A percentile compares a stretch with the other conserved stretches of the same genome.
These are phyloP conservation scores for Erodium maritimum DNA, from an alignment of 345 rosid genomes.

Conservation along the genomic window DNA sequence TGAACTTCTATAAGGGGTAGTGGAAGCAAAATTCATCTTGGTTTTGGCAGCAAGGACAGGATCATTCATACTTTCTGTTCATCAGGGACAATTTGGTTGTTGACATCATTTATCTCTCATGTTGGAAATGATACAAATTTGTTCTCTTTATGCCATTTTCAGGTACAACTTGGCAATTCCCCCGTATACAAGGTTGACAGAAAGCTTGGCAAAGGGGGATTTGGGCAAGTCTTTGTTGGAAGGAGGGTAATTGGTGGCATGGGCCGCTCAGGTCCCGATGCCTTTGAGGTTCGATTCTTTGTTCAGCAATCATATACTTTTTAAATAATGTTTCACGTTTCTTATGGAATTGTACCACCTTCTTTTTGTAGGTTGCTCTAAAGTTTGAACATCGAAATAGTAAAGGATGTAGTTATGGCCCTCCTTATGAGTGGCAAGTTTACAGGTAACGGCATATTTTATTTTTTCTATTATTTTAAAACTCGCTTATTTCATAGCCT, in stretches of 20 bases:
- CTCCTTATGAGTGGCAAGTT: conserved; percentile 64
- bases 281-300: conserved; percentile 23
- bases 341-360: conserved; percentile 4
- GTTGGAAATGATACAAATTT: not conserved
- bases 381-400: conserved; percentile 51
- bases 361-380: conserved; percentile 47
- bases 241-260: conserved; percentile 31
- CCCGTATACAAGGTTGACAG: conserved; percentile 45
- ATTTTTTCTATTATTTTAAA: conserved; percentile 2
- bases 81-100: not conserved
- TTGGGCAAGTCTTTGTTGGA: conserved; percentile 72
- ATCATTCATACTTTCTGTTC: not conserved
- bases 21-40: too few species aligned
- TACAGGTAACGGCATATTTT: conserved; percentile 29
- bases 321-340: conserved; percentile 1
- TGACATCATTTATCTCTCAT: not conserved
- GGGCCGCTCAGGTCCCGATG: conserved; percentile 24
- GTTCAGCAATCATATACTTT: not conserved
- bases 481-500: conserved; percentile 7
- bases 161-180: conserved; percentile 54
- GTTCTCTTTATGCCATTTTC: conserved; percentile 1
- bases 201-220: conserved; percentile 67
- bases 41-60: too few species aligned
- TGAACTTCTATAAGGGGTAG: too few species aligned
- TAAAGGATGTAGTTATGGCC: conserved; percentile 57